Evolutionary conservation across 2,329 filamentous ascomycete species (phyloP), one percentile per base, ranked within the genome.

Genomic region (Rhexocercosporidium sp.): DNA sequence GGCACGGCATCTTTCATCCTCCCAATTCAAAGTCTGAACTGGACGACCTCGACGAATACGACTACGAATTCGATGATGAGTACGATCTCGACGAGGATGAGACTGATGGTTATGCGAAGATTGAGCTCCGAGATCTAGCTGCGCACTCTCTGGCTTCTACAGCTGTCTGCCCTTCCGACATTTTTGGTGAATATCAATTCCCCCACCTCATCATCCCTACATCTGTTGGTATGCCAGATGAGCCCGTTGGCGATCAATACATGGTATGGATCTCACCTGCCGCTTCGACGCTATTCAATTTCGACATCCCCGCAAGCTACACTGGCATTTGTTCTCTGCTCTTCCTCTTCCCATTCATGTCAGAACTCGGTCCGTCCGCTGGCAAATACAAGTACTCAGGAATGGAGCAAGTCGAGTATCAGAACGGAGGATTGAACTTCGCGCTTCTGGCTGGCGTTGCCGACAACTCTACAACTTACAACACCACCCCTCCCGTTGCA

Each of bases 341-440:
- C 53, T 77, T 77, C 68, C 71, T 73, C 53, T 77, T 77, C 70
- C 75, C 75, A 9, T 75, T 65, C 64, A 63, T 54, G n/a, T 64
- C 65, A 12, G 65, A 73, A 3, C 66, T 74, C 31, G 69, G 69
- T 39, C 71, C 68, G 6, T 64, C 68, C 0, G 67, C 69, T 12
- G 68, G 65, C 5, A 65, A 53, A 11, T 77, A 71, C 64, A 70
- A 68, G 29, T 77, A 73, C 65, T 71, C 70, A 1, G 75, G 75
- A 12, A 68, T 72, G 16, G 75, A 77, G 64, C 68, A 74, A 53
- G 73, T 75, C 54, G 44, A 68, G 27, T 70, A 68, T 9, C 49
- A 68, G 60, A 59, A 72, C 41, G 75, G 75, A 4, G 75, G 74
- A 11, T 31, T 76, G 2, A 66, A 76, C 37, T 75, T 76, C 34